Evolutionary conservation across 331 rosid genomes (phyloP).

Genomic region (Dryas integrifolia): DNA sequence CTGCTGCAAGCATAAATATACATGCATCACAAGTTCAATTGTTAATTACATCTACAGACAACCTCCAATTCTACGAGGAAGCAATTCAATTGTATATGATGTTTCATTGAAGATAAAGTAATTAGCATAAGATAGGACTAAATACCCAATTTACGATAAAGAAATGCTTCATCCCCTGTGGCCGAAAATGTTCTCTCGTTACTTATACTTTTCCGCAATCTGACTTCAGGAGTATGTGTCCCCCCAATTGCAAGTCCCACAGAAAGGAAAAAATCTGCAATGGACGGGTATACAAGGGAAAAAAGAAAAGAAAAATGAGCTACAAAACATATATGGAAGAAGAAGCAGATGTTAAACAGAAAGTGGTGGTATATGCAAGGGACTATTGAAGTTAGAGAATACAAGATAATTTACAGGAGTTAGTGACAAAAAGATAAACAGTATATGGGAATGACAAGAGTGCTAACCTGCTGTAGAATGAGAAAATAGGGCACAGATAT

Average conservation of each 20-base stretch:
- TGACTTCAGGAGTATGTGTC: constrained; percentile 60
- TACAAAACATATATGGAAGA: background rate
- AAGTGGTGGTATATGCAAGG: background rate
- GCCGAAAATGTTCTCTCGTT: constrained; percentile 86
- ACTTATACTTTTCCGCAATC: constrained; percentile 76
- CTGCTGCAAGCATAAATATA: constrained; percentile 51
- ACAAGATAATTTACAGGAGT: background rate
- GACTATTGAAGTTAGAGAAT: background rate
- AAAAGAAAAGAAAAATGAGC: background rate
- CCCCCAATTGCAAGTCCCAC: constrained; percentile 89
- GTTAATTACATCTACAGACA: background rate
- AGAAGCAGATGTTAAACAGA: background rate
- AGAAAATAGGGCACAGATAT: constrained; percentile 77
- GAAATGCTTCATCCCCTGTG: constrained; percentile 51
- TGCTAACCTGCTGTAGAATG: constrained; percentile 71
- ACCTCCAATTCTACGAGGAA: background rate
- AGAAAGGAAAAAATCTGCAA: constrained; percentile 75
- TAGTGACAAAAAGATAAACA: background rate
- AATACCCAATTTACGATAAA: constrained; percentile 55
- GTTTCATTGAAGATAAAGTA: background rate
- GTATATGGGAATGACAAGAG: constrained; percentile 12
- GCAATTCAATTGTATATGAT: background rate
- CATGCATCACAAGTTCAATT: background rate
- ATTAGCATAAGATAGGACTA: background rate
- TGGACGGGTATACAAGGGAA: constrained; percentile 13